These are phyloP conservation scores for Wallacemonas collosoma DNA, from an alignment of 208 protist genomes.

Conservation along the genomic window DNA sequence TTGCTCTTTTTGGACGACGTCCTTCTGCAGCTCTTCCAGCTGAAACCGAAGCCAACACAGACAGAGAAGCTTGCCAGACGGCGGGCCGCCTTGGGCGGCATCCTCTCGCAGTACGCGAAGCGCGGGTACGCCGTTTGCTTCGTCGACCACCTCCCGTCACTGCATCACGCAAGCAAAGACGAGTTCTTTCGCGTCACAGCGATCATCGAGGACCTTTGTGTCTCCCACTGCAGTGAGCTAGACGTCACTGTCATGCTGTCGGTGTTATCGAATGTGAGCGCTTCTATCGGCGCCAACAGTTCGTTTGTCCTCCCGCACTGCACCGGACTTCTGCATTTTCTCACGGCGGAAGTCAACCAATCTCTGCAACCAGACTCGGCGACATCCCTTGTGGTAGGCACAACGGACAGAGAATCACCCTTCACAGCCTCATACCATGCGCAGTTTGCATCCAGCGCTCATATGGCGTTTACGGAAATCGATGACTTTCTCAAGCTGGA, in stretches of 20 bases:
- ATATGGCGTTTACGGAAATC: conserved; percentile 39
- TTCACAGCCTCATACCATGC: conserved; percentile 33
- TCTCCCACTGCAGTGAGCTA: not conserved
- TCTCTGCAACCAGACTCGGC: conserved; percentile 57
- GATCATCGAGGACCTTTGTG: conserved; percentile 39
- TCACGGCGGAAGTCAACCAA: conserved; percentile 65
- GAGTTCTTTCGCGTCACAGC: conserved; percentile 47
- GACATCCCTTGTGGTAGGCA: conserved; percentile 60
- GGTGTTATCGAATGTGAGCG: conserved; percentile 69
- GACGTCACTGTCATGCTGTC: conserved; percentile 77
- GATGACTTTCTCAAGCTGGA: conserved; percentile 19
- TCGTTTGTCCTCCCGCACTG: conserved; percentile 61
- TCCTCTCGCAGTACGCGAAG: conserved; percentile 36
- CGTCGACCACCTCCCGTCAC: conserved; percentile 74
- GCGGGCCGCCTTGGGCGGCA: not conserved
- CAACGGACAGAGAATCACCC: conserved; percentile 14
- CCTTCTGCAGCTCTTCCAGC: conserved; percentile 21
- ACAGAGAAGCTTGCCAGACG: not conserved
- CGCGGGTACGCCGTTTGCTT: conserved; percentile 78
- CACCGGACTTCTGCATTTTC: conserved; percentile 59
- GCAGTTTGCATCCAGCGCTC: conserved; percentile 34
- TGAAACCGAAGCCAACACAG: not conserved
- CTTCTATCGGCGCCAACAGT: conserved; percentile 24
- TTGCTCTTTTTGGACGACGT: conserved; percentile 81
- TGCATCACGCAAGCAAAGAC: conserved; percentile 77